Percentiles rank a stretch among this genome's conserved stretches.
These are phyloP conservation scores for Cordyceps fumosorosea DNA, from an alignment of 2,329 filamentous ascomycete genomes.

Conservation along the genomic window DNA sequence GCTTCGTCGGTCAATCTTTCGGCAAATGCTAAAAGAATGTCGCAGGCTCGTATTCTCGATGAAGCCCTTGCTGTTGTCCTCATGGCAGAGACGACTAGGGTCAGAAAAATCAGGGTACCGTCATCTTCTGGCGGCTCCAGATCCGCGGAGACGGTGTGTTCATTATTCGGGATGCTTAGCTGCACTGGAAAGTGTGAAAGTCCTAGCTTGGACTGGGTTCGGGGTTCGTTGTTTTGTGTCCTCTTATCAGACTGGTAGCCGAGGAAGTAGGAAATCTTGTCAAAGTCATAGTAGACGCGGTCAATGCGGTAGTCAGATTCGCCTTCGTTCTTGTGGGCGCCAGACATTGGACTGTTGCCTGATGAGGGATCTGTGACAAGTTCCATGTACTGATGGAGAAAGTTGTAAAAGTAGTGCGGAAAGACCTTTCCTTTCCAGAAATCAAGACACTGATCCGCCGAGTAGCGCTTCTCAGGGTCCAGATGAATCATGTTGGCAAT, in stretches of 20 bases:
- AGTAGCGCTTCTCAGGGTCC: conserved; percentile 85
- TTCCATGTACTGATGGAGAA: conserved; percentile 96
- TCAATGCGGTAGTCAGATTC: conserved; percentile 94
- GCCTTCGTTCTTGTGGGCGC: conserved; percentile 62
- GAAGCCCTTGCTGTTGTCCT: conserved; percentile 83
- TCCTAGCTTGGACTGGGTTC: conserved; percentile 37
- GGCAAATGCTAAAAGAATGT: conserved; percentile 84
- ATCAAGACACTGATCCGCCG: conserved; percentile 86
- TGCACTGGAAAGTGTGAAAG: conserved; percentile 70
- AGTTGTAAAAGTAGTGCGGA: conserved; percentile 94
- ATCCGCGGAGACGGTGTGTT: conserved; percentile 58
- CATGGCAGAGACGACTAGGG: conserved; percentile 79
- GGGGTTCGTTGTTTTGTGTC: conserved; percentile 23
- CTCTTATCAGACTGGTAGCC: conserved; percentile 57
- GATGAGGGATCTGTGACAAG: conserved; percentile 87
- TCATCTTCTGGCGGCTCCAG: conserved; percentile 66
- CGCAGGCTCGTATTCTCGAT: conserved; percentile 83
- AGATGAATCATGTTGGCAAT: conserved; percentile 94
- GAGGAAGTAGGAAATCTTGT: conserved; percentile 94
- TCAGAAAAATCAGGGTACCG: conserved; percentile 86
- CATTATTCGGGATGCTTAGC: conserved; percentile 79
- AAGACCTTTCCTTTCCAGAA: conserved; percentile 92
- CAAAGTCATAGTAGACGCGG: conserved; percentile 87
- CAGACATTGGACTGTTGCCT: conserved; percentile 64
- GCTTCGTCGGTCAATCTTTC: conserved; percentile 91